Base-by-base conservation (phyloP, 352 stramenopile species). In the Pythium diclinum region DNA sequence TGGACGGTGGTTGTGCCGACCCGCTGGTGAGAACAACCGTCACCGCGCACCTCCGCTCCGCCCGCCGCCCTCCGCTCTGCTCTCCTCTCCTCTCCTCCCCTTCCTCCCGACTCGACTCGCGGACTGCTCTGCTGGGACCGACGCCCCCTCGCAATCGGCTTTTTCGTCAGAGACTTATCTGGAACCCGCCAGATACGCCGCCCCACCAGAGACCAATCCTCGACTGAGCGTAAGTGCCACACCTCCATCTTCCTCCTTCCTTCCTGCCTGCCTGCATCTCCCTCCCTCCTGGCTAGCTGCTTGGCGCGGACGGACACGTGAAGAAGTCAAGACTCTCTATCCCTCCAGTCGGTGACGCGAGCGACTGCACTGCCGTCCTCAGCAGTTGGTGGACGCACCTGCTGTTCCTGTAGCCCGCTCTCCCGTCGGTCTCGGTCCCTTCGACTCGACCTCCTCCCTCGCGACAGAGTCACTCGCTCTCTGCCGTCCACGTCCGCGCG, bases 1-100 rank as follows among this genome's bases (percentile, higher is more conserved):
- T 73, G 67, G 56, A 73, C 67, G 67, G 67, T 65, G 56, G 67
- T 54, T 51, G 47, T 58, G 67, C 51, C 38, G 34, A 53, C 49
- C 30, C 33, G 57, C 13, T 47, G 56, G 33, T 47, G 52, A 61
- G 19, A 49, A 52, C 44, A 28, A 61, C 59, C 38, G 40, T 47
- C 30, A 44, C 10, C 16, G 28, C 53, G n/a, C n/a, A 9, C 59
- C 54, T 57, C 46, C 57, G 13, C 33, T 52, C 49, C 42, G 17
- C 28, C 49, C 42, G 9, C 28, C n/a, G 17, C 38, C 42, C 28
- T 40, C 34, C 55, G 36, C 33, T 51, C 10, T 8, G 13, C 49
- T 56, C 49, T 8, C 25, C 49, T 56, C 49, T 32, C 25, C 25
- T 40, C 30, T 33, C 23, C 46, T 58, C 33, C 4, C 25, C 25